Conservation (phyloP, 768 basidiomycete species). For the Lentinula raphanica region DNA sequence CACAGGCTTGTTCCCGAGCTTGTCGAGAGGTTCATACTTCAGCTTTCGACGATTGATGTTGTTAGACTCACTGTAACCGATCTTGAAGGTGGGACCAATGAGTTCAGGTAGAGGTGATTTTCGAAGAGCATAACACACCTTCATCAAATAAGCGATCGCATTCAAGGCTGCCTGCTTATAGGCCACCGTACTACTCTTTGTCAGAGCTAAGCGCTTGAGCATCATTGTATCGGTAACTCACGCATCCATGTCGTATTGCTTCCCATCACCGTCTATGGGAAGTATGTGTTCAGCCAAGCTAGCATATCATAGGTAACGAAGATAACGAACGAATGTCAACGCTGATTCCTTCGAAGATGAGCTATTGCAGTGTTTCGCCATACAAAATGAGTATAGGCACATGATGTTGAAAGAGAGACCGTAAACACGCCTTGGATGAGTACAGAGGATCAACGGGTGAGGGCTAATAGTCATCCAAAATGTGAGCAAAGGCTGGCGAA, state of each 20-base stretch:
- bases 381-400: not conserved
- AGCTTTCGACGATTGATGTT: too few relatives aligned
- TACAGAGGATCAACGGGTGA: conserved; percentile 74
- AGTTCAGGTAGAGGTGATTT: not conserved
- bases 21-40: too few relatives aligned
- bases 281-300: not conserved
- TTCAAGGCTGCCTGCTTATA: conserved; percentile 80
- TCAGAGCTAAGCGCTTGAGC: not conserved
- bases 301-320: not conserved
- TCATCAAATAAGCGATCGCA: conserved; percentile 66
- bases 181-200: conserved; percentile 51
- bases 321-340: conserved; percentile 57
- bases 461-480: conserved; percentile 44
- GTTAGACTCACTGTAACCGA: conserved; percentile 60
- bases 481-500: not conserved
- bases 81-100: too few relatives aligned
- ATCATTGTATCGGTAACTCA: conserved; percentile 28
- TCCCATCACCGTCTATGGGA: conserved; percentile 68
- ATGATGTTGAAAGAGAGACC: not conserved
- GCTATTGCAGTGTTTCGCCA: conserved; percentile 27
- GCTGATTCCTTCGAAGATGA: conserved; percentile 72
- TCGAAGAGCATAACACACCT: conserved; percentile 30
- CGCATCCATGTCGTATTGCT: conserved; percentile 76
- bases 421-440: conserved; percentile 46
- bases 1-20: conserved; percentile 78